These are phyloP conservation scores for Bruguiera hainesii DNA, from an alignment of 441 rosid genomes.

Conservation along the genomic window DNA sequence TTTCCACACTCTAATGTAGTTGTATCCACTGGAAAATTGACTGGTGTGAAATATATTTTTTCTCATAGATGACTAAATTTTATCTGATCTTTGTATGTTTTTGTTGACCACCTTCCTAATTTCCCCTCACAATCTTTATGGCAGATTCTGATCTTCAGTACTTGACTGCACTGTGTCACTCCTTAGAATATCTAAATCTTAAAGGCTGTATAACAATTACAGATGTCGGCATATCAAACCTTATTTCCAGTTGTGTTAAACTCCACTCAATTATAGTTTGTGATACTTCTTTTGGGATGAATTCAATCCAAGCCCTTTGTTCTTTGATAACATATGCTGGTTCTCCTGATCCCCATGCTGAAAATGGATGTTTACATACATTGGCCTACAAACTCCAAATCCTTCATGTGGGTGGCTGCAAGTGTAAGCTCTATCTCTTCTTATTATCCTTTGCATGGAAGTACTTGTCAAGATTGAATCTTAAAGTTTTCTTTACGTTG, in stretches of 20 bases:
- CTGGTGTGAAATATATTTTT: background rate
- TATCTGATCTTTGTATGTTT: background rate
- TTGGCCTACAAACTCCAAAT: conserved; percentile 54
- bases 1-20: background rate
- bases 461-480: conserved; percentile 7
- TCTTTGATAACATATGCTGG: conserved; percentile 22
- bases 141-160: conserved; percentile 58
- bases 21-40: conserved; percentile 4
- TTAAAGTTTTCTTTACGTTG: background rate
- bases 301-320: conserved; percentile 62
- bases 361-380: conserved; percentile 29
- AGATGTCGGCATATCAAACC: conserved; percentile 59
- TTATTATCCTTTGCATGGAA: conserved; percentile 6
- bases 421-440: conserved; percentile 42
- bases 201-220: conserved; percentile 66
- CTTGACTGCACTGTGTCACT: conserved; percentile 42
- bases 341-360: conserved; percentile 24
- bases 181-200: conserved; percentile 60
- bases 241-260: conserved; percentile 41
- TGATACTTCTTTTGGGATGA: conserved; percentile 62
- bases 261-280: conserved; percentile 65
- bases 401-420: conserved; percentile 75
- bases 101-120: conserved; percentile 14
- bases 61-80: background rate
- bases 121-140: conserved; percentile 22